Percentiles rank a stretch among this genome's conserved stretches.
phyloP scores from a whole-genome alignment of 305 asterid species.

The Plantago lanceolata region DNA sequence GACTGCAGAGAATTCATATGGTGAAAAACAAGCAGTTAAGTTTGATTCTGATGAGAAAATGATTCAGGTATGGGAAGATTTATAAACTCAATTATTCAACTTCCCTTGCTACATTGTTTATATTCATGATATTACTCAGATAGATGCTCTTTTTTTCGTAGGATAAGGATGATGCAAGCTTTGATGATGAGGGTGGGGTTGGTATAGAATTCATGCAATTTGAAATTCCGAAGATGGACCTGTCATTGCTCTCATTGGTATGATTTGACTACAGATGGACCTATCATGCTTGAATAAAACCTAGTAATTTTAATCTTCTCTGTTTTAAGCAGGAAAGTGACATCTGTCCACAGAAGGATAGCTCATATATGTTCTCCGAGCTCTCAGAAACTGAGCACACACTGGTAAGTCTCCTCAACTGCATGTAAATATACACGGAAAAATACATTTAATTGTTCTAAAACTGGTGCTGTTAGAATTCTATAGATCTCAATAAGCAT shows the following conservation, averaged over 20 bases:
- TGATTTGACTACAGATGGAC: constrained; percentile 19
- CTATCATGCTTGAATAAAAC: constrained; percentile 9
- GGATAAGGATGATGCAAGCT: constrained; percentile 41
- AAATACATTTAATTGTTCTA: constrained; percentile 11
- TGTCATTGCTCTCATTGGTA: constrained; percentile 45
- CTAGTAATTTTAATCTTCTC: constrained; percentile 18
- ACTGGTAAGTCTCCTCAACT: constrained; percentile 35
- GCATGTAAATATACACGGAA: constrained; percentile 16
- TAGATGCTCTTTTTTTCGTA: constrained; percentile 21
- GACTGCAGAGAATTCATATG: constrained; percentile 22
- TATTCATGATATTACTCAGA: constrained; percentile 20
- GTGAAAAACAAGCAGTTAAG: constrained; percentile 26
- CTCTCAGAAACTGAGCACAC: constrained; percentile 42
- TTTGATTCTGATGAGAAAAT: constrained; percentile 25
- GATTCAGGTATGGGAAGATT: constrained; percentile 18
- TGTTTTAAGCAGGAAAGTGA: constrained; percentile 40
- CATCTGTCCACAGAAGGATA: constrained; percentile 35
- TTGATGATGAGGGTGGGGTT: constrained; percentile 30
- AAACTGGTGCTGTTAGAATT: not conserved
- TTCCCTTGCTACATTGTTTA: constrained; percentile 16
- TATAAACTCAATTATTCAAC: constrained; percentile 16
- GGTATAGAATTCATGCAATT: constrained; percentile 41
- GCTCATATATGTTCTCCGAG: constrained; percentile 37
- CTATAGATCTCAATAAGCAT: constrained; percentile 4
- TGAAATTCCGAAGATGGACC: constrained; percentile 68